Evolutionary conservation across 805 yeast genomes (phyloP).

Genomic region (Starmerella floris): DNA sequence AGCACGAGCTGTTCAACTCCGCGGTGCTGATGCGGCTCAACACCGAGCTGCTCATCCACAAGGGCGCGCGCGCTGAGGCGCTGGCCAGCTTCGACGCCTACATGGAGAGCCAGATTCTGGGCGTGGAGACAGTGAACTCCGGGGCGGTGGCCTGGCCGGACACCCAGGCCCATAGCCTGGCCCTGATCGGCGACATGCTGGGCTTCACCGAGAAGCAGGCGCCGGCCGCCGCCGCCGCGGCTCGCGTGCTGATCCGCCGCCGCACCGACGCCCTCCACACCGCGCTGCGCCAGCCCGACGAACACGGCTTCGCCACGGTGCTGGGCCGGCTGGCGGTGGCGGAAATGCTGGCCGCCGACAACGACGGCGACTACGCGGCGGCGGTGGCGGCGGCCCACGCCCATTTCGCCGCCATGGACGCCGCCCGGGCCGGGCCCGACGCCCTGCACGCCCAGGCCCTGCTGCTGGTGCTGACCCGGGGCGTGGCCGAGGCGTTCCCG

Average conservation of each 20-base stretch:
- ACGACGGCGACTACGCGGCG: slow-evolving; percentile 12
- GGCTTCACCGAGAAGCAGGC: slow-evolving; percentile 12
- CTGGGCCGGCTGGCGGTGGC: slow-evolving; percentile 11
- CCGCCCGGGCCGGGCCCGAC: background rate
- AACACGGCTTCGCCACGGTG: slow-evolving; percentile 4
- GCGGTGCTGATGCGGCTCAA: slow-evolving; percentile 25
- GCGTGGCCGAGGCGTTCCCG: slow-evolving; percentile 20
- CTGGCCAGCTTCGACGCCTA: slow-evolving; percentile 26
- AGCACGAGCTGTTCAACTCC: slow-evolving; percentile 26
- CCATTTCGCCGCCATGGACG: background rate
- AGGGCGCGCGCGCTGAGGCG: slow-evolving; percentile 26
- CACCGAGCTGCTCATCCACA: slow-evolving; percentile 21
- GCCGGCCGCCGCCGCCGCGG: background rate
- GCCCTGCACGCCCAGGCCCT: slow-evolving; percentile 20
- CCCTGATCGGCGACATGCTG: slow-evolving; percentile 8
- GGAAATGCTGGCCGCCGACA: slow-evolving; percentile 1
- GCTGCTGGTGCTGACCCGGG: slow-evolving; percentile 19
- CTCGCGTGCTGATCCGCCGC: background rate
- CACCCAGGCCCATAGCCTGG: slow-evolving; percentile 14
- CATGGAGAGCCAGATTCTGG: slow-evolving; percentile 23
- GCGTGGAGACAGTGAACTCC: slow-evolving; percentile 17
- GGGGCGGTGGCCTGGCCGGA: slow-evolving; percentile 23
- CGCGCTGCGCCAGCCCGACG: background rate
- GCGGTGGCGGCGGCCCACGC: slow-evolving; percentile 13
- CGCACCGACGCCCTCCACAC: background rate